Conservation (phyloP, 345 rosid genomes). For the Populus nigra region DNA sequence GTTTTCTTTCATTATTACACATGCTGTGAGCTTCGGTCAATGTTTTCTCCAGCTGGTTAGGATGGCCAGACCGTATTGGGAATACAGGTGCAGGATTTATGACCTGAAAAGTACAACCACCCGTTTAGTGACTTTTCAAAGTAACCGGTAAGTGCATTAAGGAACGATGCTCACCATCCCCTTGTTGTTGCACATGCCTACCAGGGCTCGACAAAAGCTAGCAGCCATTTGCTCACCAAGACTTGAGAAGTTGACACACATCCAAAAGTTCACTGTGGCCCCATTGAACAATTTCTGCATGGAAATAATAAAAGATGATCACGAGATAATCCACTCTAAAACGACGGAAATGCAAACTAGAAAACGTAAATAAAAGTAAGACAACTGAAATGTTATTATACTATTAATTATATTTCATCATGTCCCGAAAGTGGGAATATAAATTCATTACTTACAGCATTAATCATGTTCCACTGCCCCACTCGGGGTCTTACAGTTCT, state of each 20-base stretch:
- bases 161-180: neutral
- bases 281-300: neutral
- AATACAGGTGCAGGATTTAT: neutral
- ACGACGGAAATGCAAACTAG: neutral
- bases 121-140: neutral
- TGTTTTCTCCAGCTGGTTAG: neutral
- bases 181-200: neutral
- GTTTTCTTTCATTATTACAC: neutral
- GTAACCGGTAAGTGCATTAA: neutral
- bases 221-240: neutral
- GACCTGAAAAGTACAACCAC: neutral
- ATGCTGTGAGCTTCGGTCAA: neutral
- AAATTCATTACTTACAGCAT: neutral
- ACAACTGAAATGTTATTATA: too few relatives aligned
- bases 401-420: too few relatives aligned
- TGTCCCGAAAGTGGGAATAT: too few relatives aligned
- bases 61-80: neutral
- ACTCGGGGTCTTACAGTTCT: neutral
- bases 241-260: neutral
- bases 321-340: neutral
- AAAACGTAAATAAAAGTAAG: neutral
- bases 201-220: neutral
- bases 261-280: neutral
- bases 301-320: neutral
- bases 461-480: slow-evolving; percentile 1